phyloP scores from a whole-genome alignment of 2,329 filamentous ascomycete genomes.

The Colletotrichum sp. region DNA sequence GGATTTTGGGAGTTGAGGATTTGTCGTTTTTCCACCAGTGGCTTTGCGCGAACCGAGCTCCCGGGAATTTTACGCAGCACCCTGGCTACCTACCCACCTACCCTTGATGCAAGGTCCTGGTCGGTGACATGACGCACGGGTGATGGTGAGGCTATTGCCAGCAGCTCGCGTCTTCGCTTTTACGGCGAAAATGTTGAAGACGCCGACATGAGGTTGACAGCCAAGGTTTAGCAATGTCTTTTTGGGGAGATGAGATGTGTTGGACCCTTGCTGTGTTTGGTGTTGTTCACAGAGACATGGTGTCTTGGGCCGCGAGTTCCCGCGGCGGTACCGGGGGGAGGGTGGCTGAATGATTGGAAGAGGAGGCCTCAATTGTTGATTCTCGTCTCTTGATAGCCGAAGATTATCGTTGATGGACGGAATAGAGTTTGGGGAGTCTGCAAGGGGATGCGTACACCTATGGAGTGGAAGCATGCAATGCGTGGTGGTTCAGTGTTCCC shows the following conservation, averaged over 20 bases:
- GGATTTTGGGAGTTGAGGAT: background rate
- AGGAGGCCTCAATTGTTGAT: background rate
- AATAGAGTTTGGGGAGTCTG: background rate
- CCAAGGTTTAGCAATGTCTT: background rate
- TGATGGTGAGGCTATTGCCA: background rate
- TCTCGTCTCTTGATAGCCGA: background rate
- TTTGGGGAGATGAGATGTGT: background rate
- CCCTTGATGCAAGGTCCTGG: background rate
- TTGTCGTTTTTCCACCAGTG: conserved; percentile 9
- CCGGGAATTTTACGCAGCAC: background rate
- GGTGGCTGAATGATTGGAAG: background rate
- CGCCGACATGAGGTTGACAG: background rate
- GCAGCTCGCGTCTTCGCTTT: conserved; percentile 5
- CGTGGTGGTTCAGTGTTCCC: background rate
- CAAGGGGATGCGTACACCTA: background rate
- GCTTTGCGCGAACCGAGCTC: background rate
- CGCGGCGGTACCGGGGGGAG: background rate
- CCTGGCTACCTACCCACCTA: background rate
- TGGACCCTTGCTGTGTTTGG: background rate
- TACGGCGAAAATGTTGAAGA: background rate
- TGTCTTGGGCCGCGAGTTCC: conserved; percentile 11
- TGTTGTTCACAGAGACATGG: background rate
- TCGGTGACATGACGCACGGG: background rate
- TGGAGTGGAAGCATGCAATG: background rate
- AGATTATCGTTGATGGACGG: background rate